Evolutionary conservation across 2,329 filamentous ascomycete genomes (phyloP), one percentile per base, ranked within the genome.

Genomic region (Cladophialophora bantiana): DNA sequence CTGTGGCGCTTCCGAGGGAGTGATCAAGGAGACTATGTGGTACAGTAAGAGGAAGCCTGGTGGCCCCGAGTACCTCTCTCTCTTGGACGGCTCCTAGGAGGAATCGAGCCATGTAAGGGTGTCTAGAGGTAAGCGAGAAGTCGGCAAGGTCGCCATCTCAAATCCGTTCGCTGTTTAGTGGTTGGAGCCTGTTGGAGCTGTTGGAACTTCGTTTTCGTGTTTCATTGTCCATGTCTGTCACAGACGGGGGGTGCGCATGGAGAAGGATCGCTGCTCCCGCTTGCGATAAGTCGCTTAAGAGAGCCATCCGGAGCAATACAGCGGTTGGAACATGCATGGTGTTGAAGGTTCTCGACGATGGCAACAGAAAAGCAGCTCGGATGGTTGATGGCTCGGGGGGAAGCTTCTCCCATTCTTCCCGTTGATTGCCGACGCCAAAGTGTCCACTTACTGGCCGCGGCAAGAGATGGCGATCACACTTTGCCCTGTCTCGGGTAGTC

Each of bases 41-140:
- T n/a, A n/a, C n/a, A n/a, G n/a, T 26, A 26, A 4, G 45, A 50
- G 7, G 18, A 26, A 18, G 26, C 26, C 26, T 26, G 26, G 26
- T 26, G 26, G 26, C 26, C 26, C 2, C 26, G 3, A 26, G 26
- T 26, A 26, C 2, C 3, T 26, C 26, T 26, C 26, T 26, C 26
- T 26, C 26, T 26, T 26, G 26, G 26, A 26, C 26, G 26, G 26
- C 26, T 26, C 26, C 26, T 26, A 26, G 26, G 3, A 20, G 56
- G 13, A 20, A 18, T 59, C n/a, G 38, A 59, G 40, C 15, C 26
- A 45, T n/a, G 57, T 20, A 20, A 35, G 57, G 9, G 40, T 18
- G 57, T 50, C 57, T 26, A 3, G 57, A 59, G 56, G 57, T 50
- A 59, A 59, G 40, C 57, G 56, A 59, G 36, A 45, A 32, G 38